These are phyloP conservation scores for Phialocephala sp. DNA, from an alignment of 2,329 filamentous ascomycete species.

Conservation along the genomic window DNA sequence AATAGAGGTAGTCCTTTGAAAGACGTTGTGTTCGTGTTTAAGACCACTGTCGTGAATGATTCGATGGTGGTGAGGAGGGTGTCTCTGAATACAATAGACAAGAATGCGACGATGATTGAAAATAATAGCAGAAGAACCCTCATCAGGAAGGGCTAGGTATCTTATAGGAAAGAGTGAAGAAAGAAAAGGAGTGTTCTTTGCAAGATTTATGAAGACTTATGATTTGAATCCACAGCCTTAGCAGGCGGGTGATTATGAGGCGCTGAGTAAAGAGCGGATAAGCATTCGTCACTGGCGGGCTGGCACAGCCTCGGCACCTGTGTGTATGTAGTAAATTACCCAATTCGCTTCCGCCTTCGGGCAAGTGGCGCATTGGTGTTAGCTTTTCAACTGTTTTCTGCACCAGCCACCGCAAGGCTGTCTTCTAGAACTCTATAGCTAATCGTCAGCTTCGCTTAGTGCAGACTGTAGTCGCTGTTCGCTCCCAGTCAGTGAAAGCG, in stretches of 20 bases:
- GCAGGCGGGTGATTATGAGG: constrained; percentile 25
- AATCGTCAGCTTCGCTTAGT: too few relatives aligned
- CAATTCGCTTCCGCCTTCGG: too few relatives aligned
- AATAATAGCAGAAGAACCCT: constrained; percentile 37
- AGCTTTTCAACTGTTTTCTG: too few relatives aligned
- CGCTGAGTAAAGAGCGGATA: constrained; percentile 25
- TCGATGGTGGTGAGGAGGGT: constrained; percentile 31
- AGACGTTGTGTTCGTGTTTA: constrained; percentile 25
- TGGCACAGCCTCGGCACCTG: not conserved
- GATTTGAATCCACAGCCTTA: constrained; percentile 19
- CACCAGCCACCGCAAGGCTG: not conserved
- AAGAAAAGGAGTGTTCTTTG: constrained; percentile 33
- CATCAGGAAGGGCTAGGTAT: constrained; percentile 33
- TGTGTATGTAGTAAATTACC: too few relatives aligned
- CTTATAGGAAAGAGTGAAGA: constrained; percentile 32
- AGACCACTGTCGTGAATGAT: constrained; percentile 27
- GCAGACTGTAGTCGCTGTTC: too few relatives aligned
- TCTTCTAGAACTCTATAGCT: too few relatives aligned
- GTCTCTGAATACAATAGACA: constrained; percentile 38
- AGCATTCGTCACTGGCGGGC: constrained; percentile 18
- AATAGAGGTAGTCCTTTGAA: constrained; percentile 31
- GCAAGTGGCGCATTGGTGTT: too few relatives aligned
- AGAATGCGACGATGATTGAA: constrained; percentile 37
- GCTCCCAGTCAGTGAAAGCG: too few relatives aligned
- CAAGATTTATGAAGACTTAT: constrained; percentile 10